phyloP scores from a whole-genome alignment of 176 grass and related monocot genomes.

The Oryza australiensis region DNA sequence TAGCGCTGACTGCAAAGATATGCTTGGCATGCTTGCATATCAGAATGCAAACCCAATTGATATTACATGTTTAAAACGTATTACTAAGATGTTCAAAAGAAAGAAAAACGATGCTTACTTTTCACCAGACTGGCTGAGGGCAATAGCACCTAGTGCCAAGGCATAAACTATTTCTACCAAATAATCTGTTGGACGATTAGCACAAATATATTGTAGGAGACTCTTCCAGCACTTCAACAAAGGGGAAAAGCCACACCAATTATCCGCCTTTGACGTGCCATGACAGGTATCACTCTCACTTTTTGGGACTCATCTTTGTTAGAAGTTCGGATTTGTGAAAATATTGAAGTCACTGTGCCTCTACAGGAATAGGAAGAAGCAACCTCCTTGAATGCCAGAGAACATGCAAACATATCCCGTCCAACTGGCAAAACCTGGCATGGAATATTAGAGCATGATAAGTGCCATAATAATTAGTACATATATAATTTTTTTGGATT shows the following conservation, averaged over 20 bases:
- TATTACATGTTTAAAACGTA: not conserved
- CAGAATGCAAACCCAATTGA: not conserved
- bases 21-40: slow-evolving; percentile 9
- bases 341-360: slow-evolving; percentile 46
- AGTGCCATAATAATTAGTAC: not conserved
- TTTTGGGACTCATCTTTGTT: slow-evolving; percentile 29
- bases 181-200: slow-evolving; percentile 47
- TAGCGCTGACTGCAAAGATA: not conserved
- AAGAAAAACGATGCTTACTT: slow-evolving; percentile 49
- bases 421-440: slow-evolving; percentile 75
- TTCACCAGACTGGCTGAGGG: slow-evolving; percentile 56
- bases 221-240: slow-evolving; percentile 53
- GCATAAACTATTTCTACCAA: slow-evolving; percentile 69
- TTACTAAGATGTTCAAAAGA: slow-evolving; percentile 20
- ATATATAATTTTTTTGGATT: slow-evolving; percentile 16
- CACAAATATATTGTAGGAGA: slow-evolving; percentile 46
- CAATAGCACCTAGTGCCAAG: slow-evolving; percentile 56
- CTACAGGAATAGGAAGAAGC: slow-evolving; percentile 58
- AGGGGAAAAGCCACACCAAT: slow-evolving; percentile 41
- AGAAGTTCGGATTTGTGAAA: slow-evolving; percentile 44
- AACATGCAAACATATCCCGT: slow-evolving; percentile 79
- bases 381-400: slow-evolving; percentile 78
- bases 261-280: slow-evolving; percentile 32
- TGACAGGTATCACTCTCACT: slow-evolving; percentile 21
- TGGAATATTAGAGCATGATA: slow-evolving; percentile 28